Evolutionary conservation across 768 basidiomycete genomes (phyloP), one percentile per base, ranked within the genome.

Genomic region (Megacollybia marginata): DNA sequence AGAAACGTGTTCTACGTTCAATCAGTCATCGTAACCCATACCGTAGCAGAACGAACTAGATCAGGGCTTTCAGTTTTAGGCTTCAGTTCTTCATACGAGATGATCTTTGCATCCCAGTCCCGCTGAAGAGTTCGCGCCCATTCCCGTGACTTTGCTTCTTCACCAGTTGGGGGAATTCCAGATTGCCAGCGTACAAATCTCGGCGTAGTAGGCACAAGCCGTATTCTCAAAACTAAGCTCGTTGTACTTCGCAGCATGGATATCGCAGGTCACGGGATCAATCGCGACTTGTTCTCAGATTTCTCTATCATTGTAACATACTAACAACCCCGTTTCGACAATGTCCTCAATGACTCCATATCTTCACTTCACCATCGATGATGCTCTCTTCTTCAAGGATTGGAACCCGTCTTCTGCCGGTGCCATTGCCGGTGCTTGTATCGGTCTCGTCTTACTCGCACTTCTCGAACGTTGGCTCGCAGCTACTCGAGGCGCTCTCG

Each of bases 71-170:
- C 65, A 0, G 91, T 92, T 55, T 76, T 80, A 2, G 84, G 83
- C 59, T 95, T 86, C 32, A 98, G 68, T 54, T 91, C 80, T 33
- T 86, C 85, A 61, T 95, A 97, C 1, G 75, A 72, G 47, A 96
- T 66, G 19, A 81, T 69, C 38, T 78, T 80, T 13, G 82, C 76
- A 56, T 78, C 81, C 92, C 92, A 95, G 56, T 91, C 88, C 54
- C 76, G 70, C 59, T 80, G 82, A 52, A 69, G 59, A 54, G 71
- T 68, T 49, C 77, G 67, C 13, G 61, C 54, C 19, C 55, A 61
- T 44, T 76, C 64, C 19, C 62, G 56, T 11, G 62, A 61, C 48
- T 60, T 55, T 28, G 61, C 55, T 31, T 63, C 48, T 45, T 59
- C 57, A 5, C 53, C 49, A 0, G 57, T 50, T 7, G 52, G 38